phyloP scores from a whole-genome alignment of 225 moss, liverwort and hornwort genomes.

The Physcomitrellopsis africana region DNA sequence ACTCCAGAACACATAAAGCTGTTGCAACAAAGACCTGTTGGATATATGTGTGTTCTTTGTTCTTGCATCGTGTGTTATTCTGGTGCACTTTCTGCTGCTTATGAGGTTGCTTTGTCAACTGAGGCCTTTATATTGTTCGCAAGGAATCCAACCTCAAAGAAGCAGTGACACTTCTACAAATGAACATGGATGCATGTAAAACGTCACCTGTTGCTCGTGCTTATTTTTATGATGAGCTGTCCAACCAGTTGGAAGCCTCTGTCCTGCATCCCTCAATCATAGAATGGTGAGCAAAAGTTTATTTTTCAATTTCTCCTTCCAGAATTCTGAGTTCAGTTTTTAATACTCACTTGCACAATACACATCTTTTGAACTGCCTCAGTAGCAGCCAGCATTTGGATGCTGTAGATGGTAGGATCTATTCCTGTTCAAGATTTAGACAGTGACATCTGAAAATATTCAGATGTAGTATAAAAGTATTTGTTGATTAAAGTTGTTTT shows the following conservation, averaged over 20 bases:
- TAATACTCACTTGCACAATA: conserved; percentile 16
- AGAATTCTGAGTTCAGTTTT: conserved; percentile 2
- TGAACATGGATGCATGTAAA: conserved; percentile 85
- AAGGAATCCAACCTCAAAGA: conserved; percentile 70
- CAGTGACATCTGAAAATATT: neutral
- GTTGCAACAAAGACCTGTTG: neutral
- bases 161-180: conserved; percentile 70
- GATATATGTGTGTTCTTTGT: conserved; percentile 3
- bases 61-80: conserved; percentile 17
- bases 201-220: conserved; percentile 62
- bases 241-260: conserved; percentile 68
- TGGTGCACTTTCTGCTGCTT: conserved; percentile 20
- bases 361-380: neutral
- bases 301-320: conserved; percentile 8
- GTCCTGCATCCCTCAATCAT: conserved; percentile 55
- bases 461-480: conserved; percentile 9
- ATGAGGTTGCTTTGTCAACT: conserved; percentile 22
- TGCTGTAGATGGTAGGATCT: neutral
- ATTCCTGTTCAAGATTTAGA: conserved; percentile 15
- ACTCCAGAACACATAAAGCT: neutral
- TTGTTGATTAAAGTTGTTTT: conserved; percentile 9
- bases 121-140: conserved; percentile 27
- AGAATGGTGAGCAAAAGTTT: conserved; percentile 61
- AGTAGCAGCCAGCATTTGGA: neutral
- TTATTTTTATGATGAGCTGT: conserved; percentile 81